Base-by-base conservation (phyloP, 2,329 filamentous ascomycete genomes). In the Pyrenophora teres region DNA sequence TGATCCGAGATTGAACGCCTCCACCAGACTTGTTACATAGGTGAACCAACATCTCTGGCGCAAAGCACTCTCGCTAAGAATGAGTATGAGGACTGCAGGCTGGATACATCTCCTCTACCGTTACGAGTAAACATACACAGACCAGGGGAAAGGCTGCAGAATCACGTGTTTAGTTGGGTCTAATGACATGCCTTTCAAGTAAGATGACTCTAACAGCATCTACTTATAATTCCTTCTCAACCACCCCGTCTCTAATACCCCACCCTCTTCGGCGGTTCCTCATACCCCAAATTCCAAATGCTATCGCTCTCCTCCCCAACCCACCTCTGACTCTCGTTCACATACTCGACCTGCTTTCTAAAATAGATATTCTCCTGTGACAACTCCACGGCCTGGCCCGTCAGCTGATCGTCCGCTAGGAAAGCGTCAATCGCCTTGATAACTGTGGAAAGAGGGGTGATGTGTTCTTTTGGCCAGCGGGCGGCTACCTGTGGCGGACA, bases 301-400 rank as follows among this genome's bases (percentile, higher is more conserved):
- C 40, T 42, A 41, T 60, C 40, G 46, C 68, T 66, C 54, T 73
- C 54, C 21, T 55, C 41, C 2, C 67, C 69, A 50, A 73, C 65
- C 70, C 73, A 78, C 42, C 62, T 66, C 57, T 75, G 72, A 55
- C 75, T 78, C 45, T 73, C 70, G 55, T 75, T 74, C 7, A 67
- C 63, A 59, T 68, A 78, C 12, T 73, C 72, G 21, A 69, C 59
- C 50, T 67, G 69, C 42, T 74, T 53, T 41, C 75, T 70, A 45
- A 77, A 76, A 41, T 72, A 73, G 9, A 78, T 64, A 5, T 74
- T 65, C n/a, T 75, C 75, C 49, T 73, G 62, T 3, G 64, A 67
- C 40, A 77, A 60, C 60, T 79, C 77, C 12, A 78, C 74, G 6
- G 65, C 65, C 56, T 77, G 67, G 0, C 76, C 77, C 0, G 70